Base-by-base conservation (phyloP, 2,329 filamentous ascomycete genomes). In the Nemania sp. region DNA sequence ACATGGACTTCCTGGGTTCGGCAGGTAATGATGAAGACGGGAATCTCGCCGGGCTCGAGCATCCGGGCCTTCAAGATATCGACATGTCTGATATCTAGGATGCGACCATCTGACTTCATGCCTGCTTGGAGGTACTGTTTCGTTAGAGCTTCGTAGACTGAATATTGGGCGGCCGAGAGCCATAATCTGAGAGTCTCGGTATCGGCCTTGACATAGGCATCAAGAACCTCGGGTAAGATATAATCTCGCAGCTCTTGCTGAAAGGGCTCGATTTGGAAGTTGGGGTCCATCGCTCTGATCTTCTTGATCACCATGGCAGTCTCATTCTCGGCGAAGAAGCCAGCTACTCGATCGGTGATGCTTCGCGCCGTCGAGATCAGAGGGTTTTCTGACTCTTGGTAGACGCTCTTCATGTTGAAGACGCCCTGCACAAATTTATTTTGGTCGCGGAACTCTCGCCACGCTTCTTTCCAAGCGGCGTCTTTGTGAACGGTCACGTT, bases 261-360 rank as follows among this genome's bases (percentile, higher is more conserved):
- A 81, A 98, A 99, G 0, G 92, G 90, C 77, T 99, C 95, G 68
- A 97, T 85, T 74, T 97, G 92, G 83, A 99, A 99, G 67, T 83
- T 85, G 5, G 95, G 94, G 70, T 99, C 95, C 87, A 98, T 97
- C 70, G 93, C 86, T 48, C 94, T 89, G 83, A 99, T 96, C 77
- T 94, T 96, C 81, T 97, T 98, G 80, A 98, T 96, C 37, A 99
- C 95, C 84, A 89, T 90, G 32, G 95, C 95, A 0, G 92, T 97
- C 80, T 99, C 95, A 76, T 98, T 99, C 77, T 99, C 95, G 64
- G 95, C 95, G 68, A 99, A 99, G 80, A 97, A 99, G 29, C 95
- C 92, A 48, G 90, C 92, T 40, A 99, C 87, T 59, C 90, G 87
- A 76, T 99, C 95, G 34, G 93, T 94, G 69, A 99, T 97, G 75